phyloP scores from a whole-genome alignment of 2,329 filamentous ascomycete species.

The Ophiobolus disseminans region DNA sequence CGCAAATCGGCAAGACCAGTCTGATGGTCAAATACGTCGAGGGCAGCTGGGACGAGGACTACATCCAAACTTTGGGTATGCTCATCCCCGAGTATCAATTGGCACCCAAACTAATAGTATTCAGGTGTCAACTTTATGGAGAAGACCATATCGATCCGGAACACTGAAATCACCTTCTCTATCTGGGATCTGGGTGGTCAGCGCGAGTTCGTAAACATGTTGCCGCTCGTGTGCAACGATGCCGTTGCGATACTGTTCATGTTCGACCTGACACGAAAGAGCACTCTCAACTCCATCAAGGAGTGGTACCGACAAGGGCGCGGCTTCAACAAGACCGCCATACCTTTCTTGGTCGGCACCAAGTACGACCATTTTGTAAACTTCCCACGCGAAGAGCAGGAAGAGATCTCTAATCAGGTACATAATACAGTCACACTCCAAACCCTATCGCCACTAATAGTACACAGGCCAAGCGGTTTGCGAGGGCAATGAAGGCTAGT shows the following conservation, averaged over 20 bases:
- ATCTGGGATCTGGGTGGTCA: conserved; percentile 99
- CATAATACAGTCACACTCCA: not conserved
- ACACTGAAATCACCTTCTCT: conserved; percentile 99
- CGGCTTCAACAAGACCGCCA: conserved; percentile 99
- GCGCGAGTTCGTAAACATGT: conserved; percentile 99
- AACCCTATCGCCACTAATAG: conserved; percentile 10
- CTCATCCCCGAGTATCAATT: not conserved
- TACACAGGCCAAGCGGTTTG: conserved; percentile 84
- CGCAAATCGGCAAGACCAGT: conserved; percentile 98
- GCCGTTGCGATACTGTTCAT: conserved; percentile 99
- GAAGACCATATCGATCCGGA: conserved; percentile 98
- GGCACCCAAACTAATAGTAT: conserved; percentile 20
- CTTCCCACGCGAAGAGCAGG: conserved; percentile 94
- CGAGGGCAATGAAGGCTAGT: conserved; percentile 96
- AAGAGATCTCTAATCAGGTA: conserved; percentile 97
- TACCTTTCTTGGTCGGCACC: conserved; percentile 94
- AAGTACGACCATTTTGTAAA: conserved; percentile 99
- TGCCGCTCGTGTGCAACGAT: conserved; percentile 98
- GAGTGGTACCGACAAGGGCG: conserved; percentile 98
- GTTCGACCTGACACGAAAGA: conserved; percentile 98
- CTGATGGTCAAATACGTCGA: conserved; percentile 99
- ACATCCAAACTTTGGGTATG: conserved; percentile 92
- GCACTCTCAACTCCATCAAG: conserved; percentile 98
- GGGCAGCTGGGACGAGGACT: conserved; percentile 99
- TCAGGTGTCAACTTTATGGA: conserved; percentile 99